phyloP scores from a whole-genome alignment of 768 basidiomycete species.

The Suillus sp. region DNA sequence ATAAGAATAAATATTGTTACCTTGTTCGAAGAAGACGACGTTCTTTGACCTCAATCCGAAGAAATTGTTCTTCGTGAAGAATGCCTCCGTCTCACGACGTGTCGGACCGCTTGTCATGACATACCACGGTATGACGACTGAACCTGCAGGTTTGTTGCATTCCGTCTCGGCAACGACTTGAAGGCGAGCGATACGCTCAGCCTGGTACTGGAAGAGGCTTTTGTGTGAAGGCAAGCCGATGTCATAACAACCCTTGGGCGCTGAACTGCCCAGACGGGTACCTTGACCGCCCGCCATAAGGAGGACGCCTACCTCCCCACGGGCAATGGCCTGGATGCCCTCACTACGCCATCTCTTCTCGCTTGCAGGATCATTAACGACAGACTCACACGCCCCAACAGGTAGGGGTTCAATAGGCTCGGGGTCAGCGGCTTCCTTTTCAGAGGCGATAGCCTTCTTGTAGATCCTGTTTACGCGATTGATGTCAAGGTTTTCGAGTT shows the following conservation, averaged over 20 bases:
- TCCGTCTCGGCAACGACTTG: conserved; percentile 72
- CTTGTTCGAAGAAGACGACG: conserved; percentile 96
- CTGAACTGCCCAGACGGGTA: conserved; percentile 86
- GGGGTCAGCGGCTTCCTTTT: conserved; percentile 50
- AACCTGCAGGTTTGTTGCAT: conserved; percentile 50
- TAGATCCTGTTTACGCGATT: conserved; percentile 91
- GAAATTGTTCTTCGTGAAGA: conserved; percentile 73
- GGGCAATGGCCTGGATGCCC: conserved; percentile 80
- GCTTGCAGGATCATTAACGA: conserved; percentile 52
- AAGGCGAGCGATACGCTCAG: conserved; percentile 89
- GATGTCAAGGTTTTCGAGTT: conserved; percentile 82
- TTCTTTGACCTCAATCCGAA: conserved; percentile 83
- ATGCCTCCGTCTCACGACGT: conserved; percentile 79
- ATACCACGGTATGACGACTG: conserved; percentile 91
- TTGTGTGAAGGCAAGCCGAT: conserved; percentile 93
- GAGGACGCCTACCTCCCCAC: conserved; percentile 89
- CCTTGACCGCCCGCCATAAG: conserved; percentile 99
- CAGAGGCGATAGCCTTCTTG: conserved; percentile 69
- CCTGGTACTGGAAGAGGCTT: conserved; percentile 94
- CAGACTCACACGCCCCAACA: conserved; percentile 68
- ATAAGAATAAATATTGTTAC: conserved; percentile 43
- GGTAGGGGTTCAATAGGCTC: conserved; percentile 83
- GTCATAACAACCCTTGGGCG: conserved; percentile 98
- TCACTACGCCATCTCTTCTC: conserved; percentile 72
- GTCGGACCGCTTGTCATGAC: conserved; percentile 99